These are phyloP conservation scores for Vickermania spadyakhi DNA, from an alignment of 208 protist species.

Conservation along the genomic window DNA sequence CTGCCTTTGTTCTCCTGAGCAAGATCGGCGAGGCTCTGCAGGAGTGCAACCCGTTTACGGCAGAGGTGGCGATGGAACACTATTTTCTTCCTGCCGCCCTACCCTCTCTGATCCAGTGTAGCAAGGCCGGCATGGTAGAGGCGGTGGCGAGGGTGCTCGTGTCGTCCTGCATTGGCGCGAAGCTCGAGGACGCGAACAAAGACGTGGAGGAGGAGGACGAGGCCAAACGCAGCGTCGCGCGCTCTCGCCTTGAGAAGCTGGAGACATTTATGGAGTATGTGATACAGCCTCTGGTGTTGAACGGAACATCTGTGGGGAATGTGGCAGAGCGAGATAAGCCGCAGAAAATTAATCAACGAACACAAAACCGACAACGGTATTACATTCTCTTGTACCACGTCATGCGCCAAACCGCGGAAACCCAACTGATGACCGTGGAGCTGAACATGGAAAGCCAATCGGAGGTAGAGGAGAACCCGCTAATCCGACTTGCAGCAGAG, in stretches of 20 bases:
- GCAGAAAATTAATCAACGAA: not conserved
- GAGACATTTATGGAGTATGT: not conserved
- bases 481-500: conserved; percentile 7
- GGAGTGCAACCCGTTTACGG: conserved; percentile 6
- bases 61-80: conserved; percentile 21
- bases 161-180: conserved; percentile 4
- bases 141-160: conserved; percentile 47
- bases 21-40: conserved; percentile 20
- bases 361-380: conserved; percentile 6
- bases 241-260: not conserved
- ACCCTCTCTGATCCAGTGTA: conserved; percentile 25
- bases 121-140: conserved; percentile 49
- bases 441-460: conserved; percentile 2
- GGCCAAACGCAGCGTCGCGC: not conserved
- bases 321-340: not conserved
- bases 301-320: not conserved
- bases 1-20: conserved; percentile 36
- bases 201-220: not conserved
- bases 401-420: conserved; percentile 4
- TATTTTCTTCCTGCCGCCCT: conserved; percentile 37
- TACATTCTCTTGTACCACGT: conserved; percentile 18
- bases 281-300: not conserved
- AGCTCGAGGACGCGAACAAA: not conserved
- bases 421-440: conserved; percentile 2
- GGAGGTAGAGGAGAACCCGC: not conserved